These are phyloP conservation scores for Leccinum disarticulatum DNA, from an alignment of 768 basidiomycete genomes.

Conservation along the genomic window DNA sequence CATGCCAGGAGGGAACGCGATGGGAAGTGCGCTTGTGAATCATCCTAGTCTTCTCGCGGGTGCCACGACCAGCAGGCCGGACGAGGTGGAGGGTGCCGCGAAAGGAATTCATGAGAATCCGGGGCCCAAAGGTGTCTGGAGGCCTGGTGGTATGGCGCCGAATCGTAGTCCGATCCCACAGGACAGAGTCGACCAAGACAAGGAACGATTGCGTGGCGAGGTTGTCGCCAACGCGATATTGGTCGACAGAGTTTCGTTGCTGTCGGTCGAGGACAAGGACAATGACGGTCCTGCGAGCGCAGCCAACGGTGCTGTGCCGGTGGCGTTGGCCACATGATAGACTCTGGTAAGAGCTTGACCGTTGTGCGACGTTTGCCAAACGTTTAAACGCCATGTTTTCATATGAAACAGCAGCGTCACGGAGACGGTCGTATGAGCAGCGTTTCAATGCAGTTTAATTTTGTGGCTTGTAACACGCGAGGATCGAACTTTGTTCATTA, in stretches of 20 bases:
- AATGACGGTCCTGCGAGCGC: conserved; percentile 9
- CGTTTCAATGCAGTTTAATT: conserved; percentile 28
- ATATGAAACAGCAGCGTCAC: conserved; percentile 17
- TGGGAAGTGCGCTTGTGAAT: conserved; percentile 38
- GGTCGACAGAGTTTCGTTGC: conserved; percentile 36
- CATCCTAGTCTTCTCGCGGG: conserved; percentile 31
- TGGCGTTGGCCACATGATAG: conserved; percentile 30
- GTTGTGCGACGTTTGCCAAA: background rate
- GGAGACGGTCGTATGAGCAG: conserved; percentile 10
- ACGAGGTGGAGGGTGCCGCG: conserved; percentile 47
- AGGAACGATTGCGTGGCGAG: conserved; percentile 37
- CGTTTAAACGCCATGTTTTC: conserved; percentile 4
- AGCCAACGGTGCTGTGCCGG: conserved; percentile 13
- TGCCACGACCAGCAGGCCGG: conserved; percentile 30
- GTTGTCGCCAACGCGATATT: conserved; percentile 36
- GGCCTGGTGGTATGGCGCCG: conserved; percentile 6
- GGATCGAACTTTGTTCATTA: conserved; percentile 25
- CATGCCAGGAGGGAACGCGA: conserved; percentile 36
- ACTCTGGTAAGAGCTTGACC: conserved; percentile 18
- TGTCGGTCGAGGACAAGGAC: conserved; percentile 36
- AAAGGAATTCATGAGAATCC: conserved; percentile 43
- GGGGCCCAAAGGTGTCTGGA: conserved; percentile 36
- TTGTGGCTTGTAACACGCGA: conserved; percentile 26
- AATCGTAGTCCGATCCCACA: conserved; percentile 21
- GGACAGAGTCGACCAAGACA: conserved; percentile 32